Conservation (phyloP, 2,329 filamentous ascomycete genomes). For the Podosphaera fusca region DNA sequence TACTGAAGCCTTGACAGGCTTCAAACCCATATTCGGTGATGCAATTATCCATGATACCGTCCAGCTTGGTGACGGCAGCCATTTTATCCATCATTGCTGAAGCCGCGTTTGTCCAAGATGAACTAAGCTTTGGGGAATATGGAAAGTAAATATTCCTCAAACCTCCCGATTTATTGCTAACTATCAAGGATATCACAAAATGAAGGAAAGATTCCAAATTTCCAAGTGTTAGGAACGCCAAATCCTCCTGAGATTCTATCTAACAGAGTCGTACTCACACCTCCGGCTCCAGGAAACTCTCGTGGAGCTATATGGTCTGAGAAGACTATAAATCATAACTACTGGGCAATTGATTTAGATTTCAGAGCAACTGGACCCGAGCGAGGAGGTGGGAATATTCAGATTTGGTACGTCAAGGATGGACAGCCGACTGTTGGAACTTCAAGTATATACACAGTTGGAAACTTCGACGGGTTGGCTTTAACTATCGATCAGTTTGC, state of each 20-base stretch:
- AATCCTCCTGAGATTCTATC: slow-evolving; percentile 44
- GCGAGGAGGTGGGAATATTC: slow-evolving; percentile 66
- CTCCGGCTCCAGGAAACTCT: slow-evolving; percentile 64
- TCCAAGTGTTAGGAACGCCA: slow-evolving; percentile 20
- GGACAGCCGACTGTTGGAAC: slow-evolving; percentile 41
- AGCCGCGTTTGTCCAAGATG: slow-evolving; percentile 14
- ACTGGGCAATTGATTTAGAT: slow-evolving; percentile 66
- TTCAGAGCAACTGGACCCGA: slow-evolving; percentile 77
- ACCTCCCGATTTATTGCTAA: slow-evolving; percentile 2
- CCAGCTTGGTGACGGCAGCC: slow-evolving; percentile 11
- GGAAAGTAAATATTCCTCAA: slow-evolving; percentile 10
- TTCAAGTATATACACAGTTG: slow-evolving; percentile 63
- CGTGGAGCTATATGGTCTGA: slow-evolving; percentile 68
- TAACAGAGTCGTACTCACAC: slow-evolving; percentile 80
- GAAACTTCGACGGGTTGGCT: slow-evolving; percentile 72
- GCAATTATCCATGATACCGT: slow-evolving; percentile 8
- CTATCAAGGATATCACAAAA: slow-evolving; percentile 14
- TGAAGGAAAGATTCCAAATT: slow-evolving; percentile 12
- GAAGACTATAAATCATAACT: slow-evolving; percentile 31
- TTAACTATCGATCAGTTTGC: slow-evolving; percentile 70
- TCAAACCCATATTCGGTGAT: slow-evolving; percentile 4
- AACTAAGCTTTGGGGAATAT: slow-evolving; percentile 23
- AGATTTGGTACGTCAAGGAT: slow-evolving; percentile 71
- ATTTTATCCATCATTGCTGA: slow-evolving; percentile 12
- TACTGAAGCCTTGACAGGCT: not conserved